phyloP scores from a whole-genome alignment of 2,329 filamentous ascomycete genomes.

The Aspergillus hortae region DNA sequence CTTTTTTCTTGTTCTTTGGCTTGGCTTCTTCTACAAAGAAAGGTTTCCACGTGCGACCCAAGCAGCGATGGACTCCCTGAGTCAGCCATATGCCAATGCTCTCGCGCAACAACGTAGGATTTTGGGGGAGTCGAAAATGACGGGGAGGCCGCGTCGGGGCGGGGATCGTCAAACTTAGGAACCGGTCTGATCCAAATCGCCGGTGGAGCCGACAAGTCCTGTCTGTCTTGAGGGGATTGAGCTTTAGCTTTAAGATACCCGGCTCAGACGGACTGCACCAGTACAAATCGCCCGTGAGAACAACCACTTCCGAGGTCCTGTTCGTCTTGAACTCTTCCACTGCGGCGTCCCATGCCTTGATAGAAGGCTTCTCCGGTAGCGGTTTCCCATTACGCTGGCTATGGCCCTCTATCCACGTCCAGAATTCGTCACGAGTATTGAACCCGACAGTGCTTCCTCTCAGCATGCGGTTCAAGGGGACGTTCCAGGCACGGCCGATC shows the following conservation, averaged over 20 bases:
- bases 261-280: constrained; percentile 32
- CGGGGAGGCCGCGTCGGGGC: constrained; percentile 25
- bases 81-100: constrained; percentile 40
- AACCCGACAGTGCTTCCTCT: constrained; percentile 21
- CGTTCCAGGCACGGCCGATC: constrained; percentile 27
- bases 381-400: constrained; percentile 19
- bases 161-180: constrained; percentile 40
- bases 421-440: constrained; percentile 30
- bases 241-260: constrained; percentile 35
- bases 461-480: constrained; percentile 27
- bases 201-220: constrained; percentile 44
- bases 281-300: constrained; percentile 39
- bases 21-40: constrained; percentile 44
- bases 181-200: constrained; percentile 46
- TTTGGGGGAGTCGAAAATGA: constrained; percentile 19
- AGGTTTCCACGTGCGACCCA: constrained; percentile 43
- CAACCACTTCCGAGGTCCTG: constrained; percentile 35
- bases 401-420: constrained; percentile 28
- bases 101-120: constrained; percentile 28
- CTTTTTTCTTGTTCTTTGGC: constrained; percentile 29
- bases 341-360: constrained; percentile 34
- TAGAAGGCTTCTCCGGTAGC: constrained; percentile 30
- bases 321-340: constrained; percentile 29
- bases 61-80: constrained; percentile 33
- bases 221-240: constrained; percentile 42